Conservation (phyloP, 75 land plant genomes). For the Isoetes taiwanensis region DNA sequence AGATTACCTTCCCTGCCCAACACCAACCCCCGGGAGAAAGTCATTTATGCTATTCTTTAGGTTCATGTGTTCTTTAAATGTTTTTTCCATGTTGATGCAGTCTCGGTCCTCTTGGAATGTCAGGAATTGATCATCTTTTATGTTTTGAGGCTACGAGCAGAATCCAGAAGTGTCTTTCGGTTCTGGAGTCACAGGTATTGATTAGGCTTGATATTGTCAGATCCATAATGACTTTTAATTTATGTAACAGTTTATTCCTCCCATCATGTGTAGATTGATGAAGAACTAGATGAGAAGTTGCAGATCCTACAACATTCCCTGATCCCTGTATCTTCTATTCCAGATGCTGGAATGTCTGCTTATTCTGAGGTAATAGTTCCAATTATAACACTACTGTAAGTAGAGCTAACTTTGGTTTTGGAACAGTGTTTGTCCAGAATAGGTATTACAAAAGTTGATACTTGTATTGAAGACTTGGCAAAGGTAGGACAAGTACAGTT, state of each 20-base stretch:
- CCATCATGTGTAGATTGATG: conserved; percentile 17
- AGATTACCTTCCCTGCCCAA: too few relatives aligned
- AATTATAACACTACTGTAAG: neutral
- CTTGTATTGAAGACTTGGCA: conserved; percentile 29
- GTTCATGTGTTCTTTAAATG: too few relatives aligned
- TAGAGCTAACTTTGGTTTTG: neutral
- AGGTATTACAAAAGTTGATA: conserved; percentile 11
- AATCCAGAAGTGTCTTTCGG: conserved; percentile 12
- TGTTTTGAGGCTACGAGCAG: conserved; percentile 13
- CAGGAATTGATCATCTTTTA: conserved; percentile 23
- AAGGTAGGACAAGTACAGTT: conserved; percentile 35
- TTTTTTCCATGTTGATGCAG: conserved; percentile 5
- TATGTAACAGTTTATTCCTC: neutral
- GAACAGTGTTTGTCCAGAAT: neutral
- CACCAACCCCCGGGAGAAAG: too few relatives aligned
- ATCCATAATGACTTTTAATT: neutral
- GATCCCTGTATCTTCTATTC: conserved; percentile 24
- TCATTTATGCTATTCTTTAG: too few relatives aligned
- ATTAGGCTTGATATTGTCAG: neutral
- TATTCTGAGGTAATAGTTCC: conserved; percentile 18
- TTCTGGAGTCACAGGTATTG: conserved; percentile 8
- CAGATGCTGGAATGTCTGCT: conserved; percentile 17
- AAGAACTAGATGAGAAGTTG: conserved; percentile 11
- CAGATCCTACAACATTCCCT: conserved; percentile 13
- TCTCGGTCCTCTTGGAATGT: conserved; percentile 22